phyloP scores from a whole-genome alignment of 2,329 filamentous ascomycete genomes.

The Fusarium decemcellulare region DNA sequence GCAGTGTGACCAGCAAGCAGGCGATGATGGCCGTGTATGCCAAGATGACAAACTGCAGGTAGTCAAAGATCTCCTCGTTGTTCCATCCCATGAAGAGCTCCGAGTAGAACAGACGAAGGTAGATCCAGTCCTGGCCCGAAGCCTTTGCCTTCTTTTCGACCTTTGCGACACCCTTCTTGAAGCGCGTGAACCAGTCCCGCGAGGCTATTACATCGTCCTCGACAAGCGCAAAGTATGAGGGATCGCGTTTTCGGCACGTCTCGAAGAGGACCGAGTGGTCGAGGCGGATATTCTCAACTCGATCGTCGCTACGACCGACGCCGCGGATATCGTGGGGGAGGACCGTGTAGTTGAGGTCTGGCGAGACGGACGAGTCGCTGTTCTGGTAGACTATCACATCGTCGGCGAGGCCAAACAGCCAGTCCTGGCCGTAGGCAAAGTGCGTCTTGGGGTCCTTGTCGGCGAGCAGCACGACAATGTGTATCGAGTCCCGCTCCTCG shows the following conservation, averaged over 20 bases:
- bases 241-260: conserved; percentile 45
- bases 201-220: conserved; percentile 56
- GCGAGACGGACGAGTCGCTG: conserved; percentile 9
- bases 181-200: conserved; percentile 51
- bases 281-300: conserved; percentile 52
- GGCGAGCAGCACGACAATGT: conserved; percentile 53
- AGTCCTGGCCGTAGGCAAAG: conserved; percentile 49
- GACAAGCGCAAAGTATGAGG: conserved; percentile 54
- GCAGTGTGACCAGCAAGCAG: conserved; percentile 22
- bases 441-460: conserved; percentile 51
- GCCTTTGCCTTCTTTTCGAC: conserved; percentile 44
- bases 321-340: conserved; percentile 42
- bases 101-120: conserved; percentile 56
- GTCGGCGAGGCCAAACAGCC: conserved; percentile 51
- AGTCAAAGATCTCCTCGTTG: conserved; percentile 51
- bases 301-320: conserved; percentile 44
- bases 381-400: conserved; percentile 51
- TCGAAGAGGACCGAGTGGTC: conserved; percentile 54
- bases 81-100: conserved; percentile 57
- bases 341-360: conserved; percentile 26
- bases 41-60: conserved; percentile 45
- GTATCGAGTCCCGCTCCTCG: conserved; percentile 49
- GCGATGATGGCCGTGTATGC: conserved; percentile 43
- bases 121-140: conserved; percentile 50
- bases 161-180: conserved; percentile 46